A percentile compares a stretch with the other conserved stretches of the same genome.
Conservation (phyloP, 345 rosid species). For the Murraya paniculata region DNA sequence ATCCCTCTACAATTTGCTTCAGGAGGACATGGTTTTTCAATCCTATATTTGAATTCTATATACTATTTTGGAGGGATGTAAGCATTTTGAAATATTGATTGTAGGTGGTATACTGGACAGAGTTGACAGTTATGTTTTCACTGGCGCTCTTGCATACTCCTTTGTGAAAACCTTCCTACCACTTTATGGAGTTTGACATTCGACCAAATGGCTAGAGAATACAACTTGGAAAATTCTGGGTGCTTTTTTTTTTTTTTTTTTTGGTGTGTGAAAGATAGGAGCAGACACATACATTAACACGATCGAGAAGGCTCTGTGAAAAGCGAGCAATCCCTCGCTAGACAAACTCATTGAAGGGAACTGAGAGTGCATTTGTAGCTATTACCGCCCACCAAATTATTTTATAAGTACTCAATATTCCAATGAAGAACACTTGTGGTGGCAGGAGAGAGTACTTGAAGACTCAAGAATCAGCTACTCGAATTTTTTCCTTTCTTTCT, state of each 20-base stretch:
- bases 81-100: not conserved
- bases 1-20: not conserved
- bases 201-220: not conserved
- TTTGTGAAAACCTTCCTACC: conserved; percentile 69
- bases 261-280: not conserved
- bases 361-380: not conserved
- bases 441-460: not conserved
- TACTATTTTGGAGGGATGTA: no score
- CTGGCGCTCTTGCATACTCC: conserved; percentile 86
- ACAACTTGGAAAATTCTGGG: not conserved
- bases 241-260: not conserved
- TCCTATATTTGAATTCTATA: not conserved
- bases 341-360: not conserved
- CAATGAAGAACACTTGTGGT: not conserved
- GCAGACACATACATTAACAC: not conserved
- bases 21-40: not conserved
- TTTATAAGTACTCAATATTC: not conserved
- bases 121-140: conserved; percentile 90
- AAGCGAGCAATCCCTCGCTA: not conserved
- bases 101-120: conserved; percentile 90
- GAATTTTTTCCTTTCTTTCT: no score
- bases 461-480: not conserved
- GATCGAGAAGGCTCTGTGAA: not conserved
- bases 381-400: not conserved
- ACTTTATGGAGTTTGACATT: conserved; percentile 68